Evolutionary conservation across 352 stramenopile species (phyloP).

Genomic region (Blastocystis sp.): DNA sequence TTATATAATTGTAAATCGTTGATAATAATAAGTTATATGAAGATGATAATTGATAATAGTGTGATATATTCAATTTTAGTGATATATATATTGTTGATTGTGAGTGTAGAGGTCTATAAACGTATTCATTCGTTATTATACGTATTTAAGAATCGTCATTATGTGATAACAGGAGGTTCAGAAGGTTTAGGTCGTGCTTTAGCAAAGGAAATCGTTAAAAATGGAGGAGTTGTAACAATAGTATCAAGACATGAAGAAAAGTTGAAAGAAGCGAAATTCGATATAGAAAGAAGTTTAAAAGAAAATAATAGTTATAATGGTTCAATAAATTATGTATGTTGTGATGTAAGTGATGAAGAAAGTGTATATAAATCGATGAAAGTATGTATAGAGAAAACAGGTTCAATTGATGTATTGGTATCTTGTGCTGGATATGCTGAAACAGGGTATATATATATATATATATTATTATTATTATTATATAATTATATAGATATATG

Average conservation of each 20-base stretch:
- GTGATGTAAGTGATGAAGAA: constrained; percentile 23
- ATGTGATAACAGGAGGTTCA: constrained; percentile 30
- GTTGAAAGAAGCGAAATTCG: constrained; percentile 7
- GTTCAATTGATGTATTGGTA: constrained; percentile 20
- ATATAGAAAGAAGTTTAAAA: constrained; percentile 10
- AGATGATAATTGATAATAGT: no score
- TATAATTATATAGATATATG: no score
- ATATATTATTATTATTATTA: no score
- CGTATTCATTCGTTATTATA: constrained; percentile 1
- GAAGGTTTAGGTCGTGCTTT: constrained; percentile 19
- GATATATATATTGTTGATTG: background rate
- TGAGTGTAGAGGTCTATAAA: constrained; percentile 11
- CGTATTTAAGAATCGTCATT: constrained; percentile 12
- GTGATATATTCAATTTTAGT: constrained; percentile 3
- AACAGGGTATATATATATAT: no score
- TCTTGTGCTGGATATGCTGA: constrained; percentile 31
- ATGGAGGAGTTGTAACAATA: constrained; percentile 14
- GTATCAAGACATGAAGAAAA: constrained; percentile 6
- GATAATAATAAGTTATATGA: no score
- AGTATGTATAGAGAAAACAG: background rate
- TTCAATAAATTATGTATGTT: constrained; percentile 4
- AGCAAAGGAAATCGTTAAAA: constrained; percentile 14
- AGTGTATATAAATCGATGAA: constrained; percentile 4
- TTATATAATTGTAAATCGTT: no score
- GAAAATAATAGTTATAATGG: constrained; percentile 5